These are phyloP conservation scores for Saccharomycopsis phalli DNA, from an alignment of 1,139 yeast genomes.

Conservation along the genomic window DNA sequence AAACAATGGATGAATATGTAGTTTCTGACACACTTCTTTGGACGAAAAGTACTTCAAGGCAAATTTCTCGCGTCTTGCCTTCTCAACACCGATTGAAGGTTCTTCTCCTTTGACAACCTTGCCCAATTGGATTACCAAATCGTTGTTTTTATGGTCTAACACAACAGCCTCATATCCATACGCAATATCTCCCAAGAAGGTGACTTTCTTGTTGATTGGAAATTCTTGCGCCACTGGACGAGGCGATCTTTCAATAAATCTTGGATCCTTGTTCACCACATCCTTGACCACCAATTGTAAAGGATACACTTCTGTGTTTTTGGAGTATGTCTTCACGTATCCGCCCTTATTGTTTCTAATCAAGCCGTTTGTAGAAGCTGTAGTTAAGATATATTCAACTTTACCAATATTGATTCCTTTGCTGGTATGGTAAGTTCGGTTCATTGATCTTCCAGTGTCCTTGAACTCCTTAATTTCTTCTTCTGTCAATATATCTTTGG, in stretches of 20 bases:
- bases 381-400: conserved; percentile 54
- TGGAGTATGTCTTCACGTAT: conserved; percentile 55
- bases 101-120: conserved; percentile 45
- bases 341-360: conserved; percentile 66
- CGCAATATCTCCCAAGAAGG: conserved; percentile 82
- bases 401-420: conserved; percentile 53
- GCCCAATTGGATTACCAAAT: conserved; percentile 46
- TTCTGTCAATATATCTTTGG: conserved; percentile 33
- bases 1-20: conserved; percentile 54
- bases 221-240: conserved; percentile 73
- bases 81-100: conserved; percentile 52
- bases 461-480: conserved; percentile 38
- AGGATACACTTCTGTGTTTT: conserved; percentile 52
- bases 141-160: conserved; percentile 47
- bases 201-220: conserved; percentile 62
- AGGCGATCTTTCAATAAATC: conserved; percentile 69
- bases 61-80: conserved; percentile 48
- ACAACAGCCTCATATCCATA: conserved; percentile 81
- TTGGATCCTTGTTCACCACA: conserved; percentile 62
- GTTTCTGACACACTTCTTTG: conserved; percentile 50
- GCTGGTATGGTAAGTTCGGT: conserved; percentile 35
- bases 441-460: conserved; percentile 29
- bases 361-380: conserved; percentile 71
- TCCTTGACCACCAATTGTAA: conserved; percentile 70
- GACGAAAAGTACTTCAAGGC: conserved; percentile 59